These are phyloP conservation scores for Leccinum solheimii DNA, from an alignment of 1,284 basidiomycete genomes.

Conservation along the genomic window DNA sequence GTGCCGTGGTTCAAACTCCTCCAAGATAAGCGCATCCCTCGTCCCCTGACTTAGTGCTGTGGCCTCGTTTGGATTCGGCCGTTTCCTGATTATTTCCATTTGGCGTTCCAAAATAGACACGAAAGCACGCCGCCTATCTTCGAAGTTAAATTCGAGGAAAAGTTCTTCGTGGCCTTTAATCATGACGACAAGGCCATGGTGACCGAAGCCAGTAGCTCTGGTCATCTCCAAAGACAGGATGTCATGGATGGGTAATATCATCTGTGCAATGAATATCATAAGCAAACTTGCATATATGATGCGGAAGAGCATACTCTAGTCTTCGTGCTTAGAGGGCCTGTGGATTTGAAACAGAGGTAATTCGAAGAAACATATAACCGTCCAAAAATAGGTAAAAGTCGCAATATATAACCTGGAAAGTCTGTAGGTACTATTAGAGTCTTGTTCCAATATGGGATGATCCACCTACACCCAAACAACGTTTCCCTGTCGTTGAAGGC, in stretches of 20 bases:
- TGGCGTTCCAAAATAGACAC: conserved; percentile 74
- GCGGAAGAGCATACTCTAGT: conserved; percentile 61
- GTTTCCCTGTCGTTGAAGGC: conserved; percentile 85
- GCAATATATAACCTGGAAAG: conserved; percentile 84
- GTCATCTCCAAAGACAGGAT: conserved; percentile 83
- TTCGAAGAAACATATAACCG: conserved; percentile 86
- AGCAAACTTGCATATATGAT: conserved; percentile 8
- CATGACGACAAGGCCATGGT: conserved; percentile 86
- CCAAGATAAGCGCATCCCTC: conserved; percentile 68
- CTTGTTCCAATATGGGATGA: conserved; percentile 7
- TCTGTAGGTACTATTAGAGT: conserved; percentile 48
- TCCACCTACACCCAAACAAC: conserved; percentile 77
- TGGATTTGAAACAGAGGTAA: conserved; percentile 89
- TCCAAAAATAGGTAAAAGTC: conserved; percentile 84
- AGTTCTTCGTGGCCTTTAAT: conserved; percentile 96
- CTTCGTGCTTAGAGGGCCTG: conserved; percentile 68
- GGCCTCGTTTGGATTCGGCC: conserved; percentile 45
- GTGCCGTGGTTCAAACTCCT: conserved; percentile 63
- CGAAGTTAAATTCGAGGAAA: conserved; percentile 89
- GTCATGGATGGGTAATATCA: conserved; percentile 91
- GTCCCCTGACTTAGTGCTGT: conserved; percentile 48
- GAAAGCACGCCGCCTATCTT: conserved; percentile 78
- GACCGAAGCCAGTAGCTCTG: conserved; percentile 86
- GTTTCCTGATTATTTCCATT: conserved; percentile 69
- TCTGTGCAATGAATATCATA: conserved; percentile 48